Evolutionary conservation across 1,284 basidiomycete genomes (phyloP).

Genomic region (Apiotrichum akiyoshidainum): DNA sequence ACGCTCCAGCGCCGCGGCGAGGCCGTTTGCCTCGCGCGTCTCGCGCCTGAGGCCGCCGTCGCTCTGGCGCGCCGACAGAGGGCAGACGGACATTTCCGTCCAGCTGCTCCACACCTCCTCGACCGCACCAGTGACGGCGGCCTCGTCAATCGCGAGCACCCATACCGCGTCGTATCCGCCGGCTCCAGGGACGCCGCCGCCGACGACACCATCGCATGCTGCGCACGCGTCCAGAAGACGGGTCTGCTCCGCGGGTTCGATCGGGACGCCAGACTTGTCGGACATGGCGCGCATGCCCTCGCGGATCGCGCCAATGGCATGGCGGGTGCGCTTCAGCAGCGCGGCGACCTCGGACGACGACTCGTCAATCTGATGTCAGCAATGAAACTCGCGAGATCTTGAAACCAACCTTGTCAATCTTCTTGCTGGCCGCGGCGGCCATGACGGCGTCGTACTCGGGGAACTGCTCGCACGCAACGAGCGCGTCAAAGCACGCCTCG

Average conservation of each 20-base stretch:
- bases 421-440: not conserved
- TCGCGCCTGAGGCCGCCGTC: conserved; percentile 69
- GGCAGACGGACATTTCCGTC: conserved; percentile 70
- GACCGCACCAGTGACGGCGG: conserved; percentile 52
- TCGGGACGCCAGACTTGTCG: conserved; percentile 70
- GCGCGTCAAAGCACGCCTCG: conserved; percentile 29
- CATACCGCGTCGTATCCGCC: conserved; percentile 97
- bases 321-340: conserved; percentile 4
- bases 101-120: conserved; percentile 74
- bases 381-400: no score
- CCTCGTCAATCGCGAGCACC: conserved; percentile 70
- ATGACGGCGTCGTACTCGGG: conserved; percentile 35
- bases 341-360: not conserved
- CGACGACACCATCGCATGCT: conserved; percentile 75
- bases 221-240: conserved; percentile 77
- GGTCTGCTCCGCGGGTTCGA: conserved; percentile 89
- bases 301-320: conserved; percentile 64
- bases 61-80: conserved; percentile 73
- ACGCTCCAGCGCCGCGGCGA: not conserved
- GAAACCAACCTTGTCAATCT: conserved; percentile 31
- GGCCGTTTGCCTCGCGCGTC: conserved; percentile 3
- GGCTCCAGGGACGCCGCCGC: conserved; percentile 93
- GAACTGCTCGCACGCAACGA: conserved; percentile 38
- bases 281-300: conserved; percentile 84
- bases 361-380: not conserved